Conservation (phyloP, 2,329 filamentous ascomycete species). For the Aspergillus fischeri region DNA sequence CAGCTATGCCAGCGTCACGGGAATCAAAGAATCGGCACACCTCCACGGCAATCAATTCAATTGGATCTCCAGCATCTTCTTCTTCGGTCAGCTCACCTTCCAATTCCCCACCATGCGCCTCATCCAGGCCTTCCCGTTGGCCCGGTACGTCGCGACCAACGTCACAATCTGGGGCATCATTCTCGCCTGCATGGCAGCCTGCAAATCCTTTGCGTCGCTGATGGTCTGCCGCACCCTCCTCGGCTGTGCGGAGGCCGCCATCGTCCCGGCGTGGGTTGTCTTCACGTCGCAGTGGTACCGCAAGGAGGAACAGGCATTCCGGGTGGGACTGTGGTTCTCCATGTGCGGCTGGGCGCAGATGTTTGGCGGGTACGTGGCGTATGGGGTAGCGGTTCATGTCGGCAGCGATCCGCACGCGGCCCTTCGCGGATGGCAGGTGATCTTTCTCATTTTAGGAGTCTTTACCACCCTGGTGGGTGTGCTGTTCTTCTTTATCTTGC, state of each 20-base stretch:
- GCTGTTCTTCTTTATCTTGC: slow-evolving; percentile 34
- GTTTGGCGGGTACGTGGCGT: slow-evolving; percentile 37
- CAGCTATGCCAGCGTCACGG: slow-evolving; percentile 26
- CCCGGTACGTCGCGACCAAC: slow-evolving; percentile 36
- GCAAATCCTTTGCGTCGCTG: slow-evolving; percentile 47
- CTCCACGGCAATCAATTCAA: slow-evolving; percentile 43
- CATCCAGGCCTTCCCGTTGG: slow-evolving; percentile 37
- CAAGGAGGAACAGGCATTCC: slow-evolving; percentile 29
- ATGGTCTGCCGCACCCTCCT: slow-evolving; percentile 49
- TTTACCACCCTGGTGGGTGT: slow-evolving; percentile 35
- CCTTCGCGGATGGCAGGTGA: slow-evolving; percentile 34
- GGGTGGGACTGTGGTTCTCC: slow-evolving; percentile 26
- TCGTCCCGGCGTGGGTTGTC: slow-evolving; percentile 28
- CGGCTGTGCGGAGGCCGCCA: slow-evolving; percentile 48
- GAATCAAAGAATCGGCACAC: slow-evolving; percentile 26
- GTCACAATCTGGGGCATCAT: slow-evolving; percentile 33
- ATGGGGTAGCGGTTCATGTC: slow-evolving; percentile 26
- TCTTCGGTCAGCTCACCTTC: slow-evolving; percentile 24
- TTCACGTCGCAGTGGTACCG: slow-evolving; percentile 31
- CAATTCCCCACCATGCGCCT: slow-evolving; percentile 39
- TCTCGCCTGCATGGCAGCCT: slow-evolving; percentile 20
- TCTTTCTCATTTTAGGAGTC: slow-evolving; percentile 36
- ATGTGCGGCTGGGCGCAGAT: slow-evolving; percentile 35
- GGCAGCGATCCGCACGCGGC: slow-evolving; percentile 25
- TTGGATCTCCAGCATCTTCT: slow-evolving; percentile 36